Percentiles rank a stretch among this genome's conserved stretches.
Evolutionary conservation across 2,329 filamentous ascomycete species (phyloP).

Genomic region (Madurella fahalii): DNA sequence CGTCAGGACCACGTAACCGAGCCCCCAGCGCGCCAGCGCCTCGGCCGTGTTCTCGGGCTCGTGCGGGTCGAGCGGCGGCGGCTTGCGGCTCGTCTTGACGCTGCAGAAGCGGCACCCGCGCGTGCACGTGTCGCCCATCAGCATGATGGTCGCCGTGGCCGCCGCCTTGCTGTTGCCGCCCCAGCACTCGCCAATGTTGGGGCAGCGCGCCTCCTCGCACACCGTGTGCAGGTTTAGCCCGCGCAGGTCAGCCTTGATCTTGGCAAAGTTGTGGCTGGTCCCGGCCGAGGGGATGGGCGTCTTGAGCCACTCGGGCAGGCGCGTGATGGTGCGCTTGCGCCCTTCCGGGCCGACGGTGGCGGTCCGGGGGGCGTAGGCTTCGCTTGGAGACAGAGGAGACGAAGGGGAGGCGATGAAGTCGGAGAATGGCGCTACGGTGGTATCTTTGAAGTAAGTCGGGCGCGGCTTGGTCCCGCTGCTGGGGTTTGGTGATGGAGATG

Average conservation of each 20-base stretch:
- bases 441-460: slow-evolving; percentile 59
- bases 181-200: slow-evolving; percentile 98
- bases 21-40: slow-evolving; percentile 84
- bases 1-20: slow-evolving; percentile 94
- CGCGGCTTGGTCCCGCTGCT: slow-evolving; percentile 27
- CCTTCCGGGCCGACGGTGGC: slow-evolving; percentile 61
- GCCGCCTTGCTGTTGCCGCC: slow-evolving; percentile 82
- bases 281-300: slow-evolving; percentile 74
- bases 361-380: slow-evolving; percentile 58
- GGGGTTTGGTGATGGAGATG: slow-evolving; percentile 15
- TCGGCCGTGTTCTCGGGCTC: slow-evolving; percentile 97
- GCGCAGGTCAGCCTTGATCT: slow-evolving; percentile 88
- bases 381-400: slow-evolving; percentile 44
- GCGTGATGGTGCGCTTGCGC: slow-evolving; percentile 61
- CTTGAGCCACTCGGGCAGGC: slow-evolving; percentile 91
- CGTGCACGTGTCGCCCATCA: slow-evolving; percentile 98
- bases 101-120: slow-evolving; percentile 95
- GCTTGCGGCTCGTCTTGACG: slow-evolving; percentile 79
- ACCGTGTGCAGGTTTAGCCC: slow-evolving; percentile 91
- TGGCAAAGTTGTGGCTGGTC: slow-evolving; percentile 78
- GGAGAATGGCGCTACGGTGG: slow-evolving; percentile 51
- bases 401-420: slow-evolving; percentile 50
- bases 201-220: slow-evolving; percentile 94
- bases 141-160: slow-evolving; percentile 96
- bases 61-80: slow-evolving; percentile 82